Percentiles rank a stretch among this genome's conserved stretches.
These are phyloP conservation scores for Globisporangium splendens DNA, from an alignment of 352 stramenopile species.

Conservation along the genomic window DNA sequence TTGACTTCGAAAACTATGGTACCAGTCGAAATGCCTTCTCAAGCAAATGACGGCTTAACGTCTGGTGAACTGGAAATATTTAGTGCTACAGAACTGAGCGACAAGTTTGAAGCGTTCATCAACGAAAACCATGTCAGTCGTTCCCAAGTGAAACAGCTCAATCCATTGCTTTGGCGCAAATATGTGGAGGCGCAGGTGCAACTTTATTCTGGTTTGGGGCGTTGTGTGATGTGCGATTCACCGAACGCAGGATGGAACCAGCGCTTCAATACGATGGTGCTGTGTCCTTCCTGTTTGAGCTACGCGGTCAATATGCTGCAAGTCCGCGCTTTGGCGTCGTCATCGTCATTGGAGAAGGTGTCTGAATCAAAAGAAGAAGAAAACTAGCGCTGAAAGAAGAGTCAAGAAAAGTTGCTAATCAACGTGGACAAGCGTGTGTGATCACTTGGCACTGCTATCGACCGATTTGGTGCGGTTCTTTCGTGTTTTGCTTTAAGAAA, in stretches of 20 bases:
- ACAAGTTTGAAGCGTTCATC: slow-evolving; percentile 34
- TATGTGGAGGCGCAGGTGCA: slow-evolving; percentile 31
- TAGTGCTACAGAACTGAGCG: slow-evolving; percentile 7
- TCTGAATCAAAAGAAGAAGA: slow-evolving; percentile 9
- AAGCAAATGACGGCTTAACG: neutral
- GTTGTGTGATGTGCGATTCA: slow-evolving; percentile 36
- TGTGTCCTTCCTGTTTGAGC: slow-evolving; percentile 42
- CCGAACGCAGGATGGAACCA: slow-evolving; percentile 43
- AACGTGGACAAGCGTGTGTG: no score
- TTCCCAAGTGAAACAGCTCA: slow-evolving; percentile 23
- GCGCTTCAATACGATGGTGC: slow-evolving; percentile 45
- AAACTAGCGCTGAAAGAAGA: no score
- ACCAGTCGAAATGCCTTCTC: neutral
- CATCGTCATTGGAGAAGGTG: neutral
- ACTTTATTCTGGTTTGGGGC: slow-evolving; percentile 14
- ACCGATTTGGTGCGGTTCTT: no score
- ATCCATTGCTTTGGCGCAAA: slow-evolving; percentile 39
- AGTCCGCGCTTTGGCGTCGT: neutral
- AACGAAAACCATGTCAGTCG: slow-evolving; percentile 24
- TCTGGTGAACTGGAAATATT: slow-evolving; percentile 3
- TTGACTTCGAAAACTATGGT: neutral
- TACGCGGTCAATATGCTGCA: slow-evolving; percentile 18
- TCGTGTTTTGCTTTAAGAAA: no score
- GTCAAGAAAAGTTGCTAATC: no score
- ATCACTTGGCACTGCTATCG: no score